Base-by-base conservation (phyloP, 371 early-diverging fungal species). In the Catenaria anguillulae region DNA sequence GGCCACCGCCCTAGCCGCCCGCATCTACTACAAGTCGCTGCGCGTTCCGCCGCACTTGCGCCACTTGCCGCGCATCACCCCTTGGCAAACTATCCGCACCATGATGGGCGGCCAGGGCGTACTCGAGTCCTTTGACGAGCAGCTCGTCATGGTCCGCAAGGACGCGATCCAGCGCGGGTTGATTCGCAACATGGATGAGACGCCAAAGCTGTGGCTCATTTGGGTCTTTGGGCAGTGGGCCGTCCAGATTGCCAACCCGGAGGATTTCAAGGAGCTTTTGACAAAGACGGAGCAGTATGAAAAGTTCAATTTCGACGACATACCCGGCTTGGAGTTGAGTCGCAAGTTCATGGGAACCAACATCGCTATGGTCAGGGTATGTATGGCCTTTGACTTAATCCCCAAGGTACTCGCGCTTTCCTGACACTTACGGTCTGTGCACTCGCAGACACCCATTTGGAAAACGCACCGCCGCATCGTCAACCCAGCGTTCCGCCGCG, bases 401-500 rank as follows among this genome's bases (percentile, higher is more conserved):
- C 43, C 5, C 5, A 23, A 21, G 21, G 43, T 17, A 2, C 43
- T 21, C 23, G 17, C 43, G 19, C 43, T 43, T 23, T 21, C 43
- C 5, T 17, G 19, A 17, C 43, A 23, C 43, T 3, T 48, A 2
- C 24, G 24, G 29, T n/a, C n/a, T 0, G 21, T 40, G 40, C 5
- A 40, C 40, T 8, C 26, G 29, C 52, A 50, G 52, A 50, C 52
- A 6, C 29, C 52, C 52, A 31, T 15, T 13, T 50, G 52, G 52
- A 50, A 50, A 6, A 50, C 23, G 19, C 64, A 64, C 42, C 42
- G 64, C 31, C 42, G 26, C 12, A 23, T 61, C 24, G 62, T 55
- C 21, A 64, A 64, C 56, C 64, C 64, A 19, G 62, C 62, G 29
- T 64, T 64, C 54, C 60, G 33, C 31, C 60, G 56, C 36, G 33